Conservation (phyloP, 208 protist genomes). For the Leishmania guyanensis region DNA sequence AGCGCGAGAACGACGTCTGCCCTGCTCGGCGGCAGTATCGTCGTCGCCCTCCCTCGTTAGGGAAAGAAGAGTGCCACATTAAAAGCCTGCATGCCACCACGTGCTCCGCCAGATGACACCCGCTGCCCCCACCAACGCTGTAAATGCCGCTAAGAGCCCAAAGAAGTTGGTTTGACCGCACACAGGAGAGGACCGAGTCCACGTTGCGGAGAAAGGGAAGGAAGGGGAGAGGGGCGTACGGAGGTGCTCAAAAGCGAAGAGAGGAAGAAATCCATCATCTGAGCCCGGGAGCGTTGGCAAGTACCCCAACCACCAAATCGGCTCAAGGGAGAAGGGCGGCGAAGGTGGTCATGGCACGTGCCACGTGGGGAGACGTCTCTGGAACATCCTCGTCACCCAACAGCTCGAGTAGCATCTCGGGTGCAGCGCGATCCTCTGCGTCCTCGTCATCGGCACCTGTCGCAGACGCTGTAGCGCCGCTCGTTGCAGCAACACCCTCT, state of each 20-base stretch:
- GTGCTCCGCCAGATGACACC: no score
- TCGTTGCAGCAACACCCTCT: conserved; percentile 6
- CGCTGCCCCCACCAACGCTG: neutral
- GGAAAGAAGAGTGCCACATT: neutral
- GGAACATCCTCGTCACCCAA: conserved; percentile 54
- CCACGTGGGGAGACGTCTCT: conserved; percentile 40
- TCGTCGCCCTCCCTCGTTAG: neutral
- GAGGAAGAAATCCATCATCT: neutral
- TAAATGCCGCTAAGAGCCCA: neutral
- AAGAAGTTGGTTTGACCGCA: neutral
- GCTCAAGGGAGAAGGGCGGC: neutral
- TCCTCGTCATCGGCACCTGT: conserved; percentile 17
- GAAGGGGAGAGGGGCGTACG: neutral
- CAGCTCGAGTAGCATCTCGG: conserved; percentile 72
- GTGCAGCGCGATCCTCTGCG: conserved; percentile 27
- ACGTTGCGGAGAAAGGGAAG: neutral
- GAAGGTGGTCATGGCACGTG: conserved; percentile 43
- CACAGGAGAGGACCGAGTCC: neutral
- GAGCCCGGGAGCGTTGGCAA: neutral
- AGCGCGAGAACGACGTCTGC: neutral
- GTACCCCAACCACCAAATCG: no score
- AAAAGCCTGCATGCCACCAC: neutral
- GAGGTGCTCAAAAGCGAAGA: neutral
- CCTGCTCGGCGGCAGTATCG: neutral
- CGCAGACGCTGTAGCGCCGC: neutral